phyloP scores from a whole-genome alignment of 1,284 basidiomycete genomes.

The Volvariella surrecta region DNA sequence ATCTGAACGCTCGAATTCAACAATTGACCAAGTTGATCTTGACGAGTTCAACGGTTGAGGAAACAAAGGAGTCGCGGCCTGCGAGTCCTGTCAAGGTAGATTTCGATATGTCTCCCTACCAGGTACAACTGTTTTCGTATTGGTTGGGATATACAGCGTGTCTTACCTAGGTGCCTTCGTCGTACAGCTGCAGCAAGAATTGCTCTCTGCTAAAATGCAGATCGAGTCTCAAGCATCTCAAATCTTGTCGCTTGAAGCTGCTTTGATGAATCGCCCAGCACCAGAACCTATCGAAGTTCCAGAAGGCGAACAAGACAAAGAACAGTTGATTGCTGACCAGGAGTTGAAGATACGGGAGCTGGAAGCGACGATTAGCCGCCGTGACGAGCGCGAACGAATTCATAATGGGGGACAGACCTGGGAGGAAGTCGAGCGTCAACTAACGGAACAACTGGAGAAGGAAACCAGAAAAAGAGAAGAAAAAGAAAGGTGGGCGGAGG shows the following conservation, averaged over 20 bases:
- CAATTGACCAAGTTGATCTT: conserved; percentile 84
- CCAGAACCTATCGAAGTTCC: conserved; percentile 32
- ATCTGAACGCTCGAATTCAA: conserved; percentile 72
- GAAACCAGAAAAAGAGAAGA: conserved; percentile 55
- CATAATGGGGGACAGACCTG: conserved; percentile 72
- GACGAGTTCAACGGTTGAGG: conserved; percentile 74
- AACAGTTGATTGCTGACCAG: conserved; percentile 61
- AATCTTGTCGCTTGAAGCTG: conserved; percentile 72
- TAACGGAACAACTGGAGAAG: conserved; percentile 50
- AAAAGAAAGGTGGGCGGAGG: conserved; percentile 62
- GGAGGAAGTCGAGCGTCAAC: conserved; percentile 55
- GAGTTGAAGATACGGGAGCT: conserved; percentile 62
- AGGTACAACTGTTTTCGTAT: conserved; percentile 33
- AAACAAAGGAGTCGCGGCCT: conserved; percentile 60
- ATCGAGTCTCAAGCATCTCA: conserved; percentile 73
- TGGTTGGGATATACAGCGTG: neutral
- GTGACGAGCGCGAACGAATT: conserved; percentile 64
- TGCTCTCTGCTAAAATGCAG: conserved; percentile 66
- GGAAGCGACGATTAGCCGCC: conserved; percentile 59
- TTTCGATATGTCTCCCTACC: conserved; percentile 78
- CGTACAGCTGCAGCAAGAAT: conserved; percentile 75
- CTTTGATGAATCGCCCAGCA: conserved; percentile 50
- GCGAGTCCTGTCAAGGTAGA: conserved; percentile 77
- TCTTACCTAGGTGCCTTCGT: conserved; percentile 2
- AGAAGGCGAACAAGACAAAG: conserved; percentile 58